Evolutionary conservation across 208 protist species (phyloP), one percentile per base, ranked within the genome.

Genomic region (Giardia muris): DNA sequence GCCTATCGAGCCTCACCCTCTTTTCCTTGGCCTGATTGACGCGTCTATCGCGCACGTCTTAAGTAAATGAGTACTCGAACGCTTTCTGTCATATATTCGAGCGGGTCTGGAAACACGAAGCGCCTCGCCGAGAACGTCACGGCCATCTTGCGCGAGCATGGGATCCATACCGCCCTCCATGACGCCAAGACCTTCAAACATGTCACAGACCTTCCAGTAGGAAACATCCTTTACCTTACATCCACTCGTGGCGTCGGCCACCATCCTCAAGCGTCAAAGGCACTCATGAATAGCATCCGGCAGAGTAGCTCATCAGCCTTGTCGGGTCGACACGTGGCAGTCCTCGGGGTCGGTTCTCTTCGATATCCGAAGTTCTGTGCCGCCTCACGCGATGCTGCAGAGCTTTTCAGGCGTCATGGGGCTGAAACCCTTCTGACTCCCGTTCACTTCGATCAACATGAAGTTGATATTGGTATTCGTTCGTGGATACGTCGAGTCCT

Each of bases 1-100:
- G 4, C 97, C 97, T 46, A 95, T 97, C 46, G 95, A 96, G 91
- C 97, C 98, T 45, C 98, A 97, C 10, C 57, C 57, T 30, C 30
- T 76, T 10, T 76, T 76, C 30, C 19, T 76, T 39, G 57, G 57
- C 30, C 57, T 76, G 10, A 76, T 76, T 76, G 57, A 30, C 57
- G 57, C 57, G 10, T 10, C 57, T 76, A 39, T 76, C 10, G 57
- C 57, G 19, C 10, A 76, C 10, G 30, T 39, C 19, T 39, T 10
- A 30, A 30, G 57, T 39, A 76, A 39, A 30, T 76, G 57, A 76
- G 10, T 76, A 76, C 10, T 10, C 30, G 30, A 76, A 76, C 57
- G 19, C 57, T 76, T 10, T 39, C 19, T 30, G 30, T 76, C 10
- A 30, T 76, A 30, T 76, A 76, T 76, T 10, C 57, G 30, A 76